A percentile compares a stretch with the other conserved stretches of the same genome.
Conservation (phyloP, 73 alveolate genomes). For the Tetrahymena borealis region DNA sequence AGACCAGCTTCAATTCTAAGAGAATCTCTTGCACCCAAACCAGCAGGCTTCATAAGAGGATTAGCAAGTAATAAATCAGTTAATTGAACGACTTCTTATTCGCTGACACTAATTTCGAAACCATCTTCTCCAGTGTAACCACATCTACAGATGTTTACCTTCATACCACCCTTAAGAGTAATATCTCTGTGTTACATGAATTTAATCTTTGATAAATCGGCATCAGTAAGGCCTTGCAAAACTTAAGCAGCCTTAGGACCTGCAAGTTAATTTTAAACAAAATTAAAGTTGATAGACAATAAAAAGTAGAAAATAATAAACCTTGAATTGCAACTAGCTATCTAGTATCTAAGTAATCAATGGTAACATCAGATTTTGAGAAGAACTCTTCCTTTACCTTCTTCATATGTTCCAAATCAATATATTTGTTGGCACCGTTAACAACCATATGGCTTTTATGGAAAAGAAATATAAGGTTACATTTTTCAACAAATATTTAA, state of each 20-base stretch:
- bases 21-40: constrained; percentile 94
- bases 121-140: constrained; percentile 98
- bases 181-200: constrained; percentile 48
- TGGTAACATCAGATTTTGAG: constrained; percentile 38
- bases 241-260: constrained; percentile 68
- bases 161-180: constrained; percentile 13
- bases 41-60: constrained; percentile 44
- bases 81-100: constrained; percentile 44
- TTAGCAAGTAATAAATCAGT: constrained; percentile 46
- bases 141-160: constrained; percentile 48
- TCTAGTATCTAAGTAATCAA: constrained; percentile 44
- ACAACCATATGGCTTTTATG: constrained; percentile 69
- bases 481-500: background rate
- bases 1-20: constrained; percentile 93
- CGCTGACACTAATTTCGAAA: constrained; percentile 68
- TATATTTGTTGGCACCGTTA: constrained; percentile 90
- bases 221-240: constrained; percentile 42
- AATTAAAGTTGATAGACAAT: background rate
- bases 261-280: constrained; percentile 26
- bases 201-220: constrained; percentile 30
- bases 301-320: background rate
- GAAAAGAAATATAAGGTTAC: background rate
- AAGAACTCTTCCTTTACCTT: constrained; percentile 40
- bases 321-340: constrained; percentile 51
- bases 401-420: constrained; percentile 71